A percentile compares a stretch with the other conserved stretches of the same genome.
Evolutionary conservation across 2,329 filamentous ascomycete genomes (phyloP).

Genomic region (Bipolaris oryzae): DNA sequence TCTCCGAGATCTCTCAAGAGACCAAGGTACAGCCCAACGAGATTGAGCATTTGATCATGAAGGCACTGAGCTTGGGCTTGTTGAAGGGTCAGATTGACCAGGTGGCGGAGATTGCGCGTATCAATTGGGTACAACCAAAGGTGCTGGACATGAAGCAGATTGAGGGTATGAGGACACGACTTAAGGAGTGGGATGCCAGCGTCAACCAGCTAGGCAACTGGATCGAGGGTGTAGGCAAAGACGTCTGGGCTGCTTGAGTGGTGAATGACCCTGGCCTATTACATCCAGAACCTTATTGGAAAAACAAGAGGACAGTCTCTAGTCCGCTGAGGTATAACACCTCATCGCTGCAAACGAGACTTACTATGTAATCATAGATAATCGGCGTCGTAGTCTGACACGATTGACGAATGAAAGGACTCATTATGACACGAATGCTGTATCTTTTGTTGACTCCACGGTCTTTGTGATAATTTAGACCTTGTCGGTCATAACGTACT

Average conservation of each 20-base stretch:
- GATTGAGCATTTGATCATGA: slow-evolving; percentile 99
- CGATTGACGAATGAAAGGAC: slow-evolving; percentile 22
- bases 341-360: slow-evolving; percentile 10
- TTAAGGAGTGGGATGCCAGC: slow-evolving; percentile 94
- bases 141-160: slow-evolving; percentile 96
- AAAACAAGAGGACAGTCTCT: slow-evolving; percentile 4
- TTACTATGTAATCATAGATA: slow-evolving; percentile 29
- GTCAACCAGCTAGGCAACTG: slow-evolving; percentile 96
- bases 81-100: slow-evolving; percentile 94
- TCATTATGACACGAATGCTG: slow-evolving; percentile 12
- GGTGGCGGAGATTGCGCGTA: slow-evolving; percentile 89
- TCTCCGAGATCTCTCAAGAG: slow-evolving; percentile 84
- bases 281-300: background rate
- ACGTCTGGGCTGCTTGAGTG: slow-evolving; percentile 81
- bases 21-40: slow-evolving; percentile 90
- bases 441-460: background rate
- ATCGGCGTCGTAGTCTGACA: slow-evolving; percentile 10
- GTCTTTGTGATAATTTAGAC: background rate
- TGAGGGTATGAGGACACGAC: slow-evolving; percentile 82
- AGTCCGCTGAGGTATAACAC: slow-evolving; percentile 5
- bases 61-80: slow-evolving; percentile 91
- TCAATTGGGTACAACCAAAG: slow-evolving; percentile 99
- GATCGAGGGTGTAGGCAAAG: slow-evolving; percentile 92
- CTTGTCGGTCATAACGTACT: background rate
- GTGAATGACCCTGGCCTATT: background rate